Conservation (phyloP, 805 yeast species). For the Saitoella complicata region DNA sequence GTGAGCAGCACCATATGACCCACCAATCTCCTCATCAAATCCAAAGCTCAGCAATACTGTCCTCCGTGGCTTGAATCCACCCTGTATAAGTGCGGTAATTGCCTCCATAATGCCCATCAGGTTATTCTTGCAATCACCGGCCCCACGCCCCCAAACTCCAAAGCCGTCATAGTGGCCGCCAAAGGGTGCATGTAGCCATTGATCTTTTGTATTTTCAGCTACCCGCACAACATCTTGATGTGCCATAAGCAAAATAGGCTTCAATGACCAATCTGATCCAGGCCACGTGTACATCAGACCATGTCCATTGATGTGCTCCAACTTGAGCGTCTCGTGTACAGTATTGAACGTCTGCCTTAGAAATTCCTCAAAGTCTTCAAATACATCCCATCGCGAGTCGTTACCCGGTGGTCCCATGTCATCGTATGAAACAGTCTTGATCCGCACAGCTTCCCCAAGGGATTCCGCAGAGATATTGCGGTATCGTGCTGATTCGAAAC, state of each 20-base stretch:
- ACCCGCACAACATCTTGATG: conserved; percentile 77
- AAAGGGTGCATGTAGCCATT: conserved; percentile 58
- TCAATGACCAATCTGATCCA: conserved; percentile 34
- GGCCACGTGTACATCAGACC: conserved; percentile 52
- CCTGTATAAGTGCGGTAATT: conserved; percentile 34
- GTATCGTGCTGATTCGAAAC: no score
- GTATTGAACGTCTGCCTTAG: conserved; percentile 39
- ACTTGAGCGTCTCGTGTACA: conserved; percentile 31
- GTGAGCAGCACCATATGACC: conserved; percentile 41
- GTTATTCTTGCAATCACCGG: conserved; percentile 57
- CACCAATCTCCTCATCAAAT: conserved; percentile 64
- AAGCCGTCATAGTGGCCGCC: conserved; percentile 51
- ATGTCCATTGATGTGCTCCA: conserved; percentile 41
- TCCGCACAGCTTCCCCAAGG: neutral
- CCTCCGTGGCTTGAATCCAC: conserved; percentile 43
- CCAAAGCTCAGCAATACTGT: conserved; percentile 53
- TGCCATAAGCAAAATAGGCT: conserved; percentile 56
- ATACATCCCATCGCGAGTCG: conserved; percentile 34
- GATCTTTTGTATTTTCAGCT: conserved; percentile 32
- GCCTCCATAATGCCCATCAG: conserved; percentile 53
- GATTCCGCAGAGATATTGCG: neutral
- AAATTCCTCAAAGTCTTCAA: conserved; percentile 35
- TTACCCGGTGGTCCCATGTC: conserved; percentile 32
- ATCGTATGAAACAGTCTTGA: conserved; percentile 42
- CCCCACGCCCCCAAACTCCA: conserved; percentile 60